A percentile compares a stretch with the other conserved stretches of the same genome.
These are phyloP conservation scores for Termitomyces sp. DNA, from an alignment of 1,284 basidiomycete species.

Conservation along the genomic window DNA sequence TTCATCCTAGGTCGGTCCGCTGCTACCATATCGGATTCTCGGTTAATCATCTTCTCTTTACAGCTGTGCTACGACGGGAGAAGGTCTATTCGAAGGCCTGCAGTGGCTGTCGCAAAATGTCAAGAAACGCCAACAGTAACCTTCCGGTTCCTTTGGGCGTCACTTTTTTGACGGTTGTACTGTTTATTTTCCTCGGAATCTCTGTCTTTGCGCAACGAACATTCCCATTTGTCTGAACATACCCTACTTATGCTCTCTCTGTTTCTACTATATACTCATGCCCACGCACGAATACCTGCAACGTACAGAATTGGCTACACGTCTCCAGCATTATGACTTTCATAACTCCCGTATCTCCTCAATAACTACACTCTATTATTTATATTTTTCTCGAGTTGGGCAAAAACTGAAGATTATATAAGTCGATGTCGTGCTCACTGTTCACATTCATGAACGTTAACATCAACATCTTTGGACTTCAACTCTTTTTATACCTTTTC, in stretches of 20 bases:
- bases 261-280: constrained; percentile 31
- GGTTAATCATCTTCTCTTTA: not conserved
- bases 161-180: constrained; percentile 20
- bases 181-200: constrained; percentile 23
- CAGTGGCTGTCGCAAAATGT: constrained; percentile 97
- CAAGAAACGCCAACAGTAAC: constrained; percentile 77
- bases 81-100: constrained; percentile 92
- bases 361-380: constrained; percentile 20
- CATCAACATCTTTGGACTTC: not conserved
- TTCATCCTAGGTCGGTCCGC: constrained; percentile 82
- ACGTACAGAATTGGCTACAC: constrained; percentile 31
- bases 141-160: constrained; percentile 13
- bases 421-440: constrained; percentile 33
- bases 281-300: constrained; percentile 32
- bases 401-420: constrained; percentile 19
- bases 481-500: not conserved
- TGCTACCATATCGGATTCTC: not conserved
- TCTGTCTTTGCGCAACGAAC: constrained; percentile 22
- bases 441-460: constrained; percentile 6
- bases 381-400: constrained; percentile 19
- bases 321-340: constrained; percentile 21
- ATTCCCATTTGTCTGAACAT: constrained; percentile 21
- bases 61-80: constrained; percentile 95
- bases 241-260: constrained; percentile 26
- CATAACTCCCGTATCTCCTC: constrained; percentile 20